These are phyloP conservation scores for Cupressus sempervirens DNA, from an alignment of 75 land plant genomes.

Conservation along the genomic window DNA sequence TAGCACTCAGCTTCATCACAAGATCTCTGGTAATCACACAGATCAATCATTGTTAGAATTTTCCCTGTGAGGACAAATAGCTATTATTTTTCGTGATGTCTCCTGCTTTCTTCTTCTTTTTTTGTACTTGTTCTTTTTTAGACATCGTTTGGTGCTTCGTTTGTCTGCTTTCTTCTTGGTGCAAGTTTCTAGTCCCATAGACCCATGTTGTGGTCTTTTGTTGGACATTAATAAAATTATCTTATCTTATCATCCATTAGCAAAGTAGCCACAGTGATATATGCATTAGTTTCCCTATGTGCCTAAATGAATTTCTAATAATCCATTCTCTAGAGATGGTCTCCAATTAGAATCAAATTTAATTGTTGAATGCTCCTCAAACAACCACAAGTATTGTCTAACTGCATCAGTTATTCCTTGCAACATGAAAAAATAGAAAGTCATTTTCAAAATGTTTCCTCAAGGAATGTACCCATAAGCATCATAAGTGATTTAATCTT, in stretches of 20 bases:
- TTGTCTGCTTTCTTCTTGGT: no score
- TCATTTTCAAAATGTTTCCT: constrained; percentile 8
- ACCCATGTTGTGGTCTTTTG: no score
- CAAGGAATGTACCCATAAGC: constrained; percentile 3
- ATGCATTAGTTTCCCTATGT: constrained; percentile 93
- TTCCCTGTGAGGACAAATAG: no score
- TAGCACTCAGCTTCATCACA: no score
- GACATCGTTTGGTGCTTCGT: no score
- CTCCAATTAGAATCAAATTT: constrained; percentile 93
- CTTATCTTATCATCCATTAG: constrained; percentile 99
- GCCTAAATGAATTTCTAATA: constrained; percentile 96
- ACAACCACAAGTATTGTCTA: constrained; percentile 96
- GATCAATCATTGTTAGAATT: no score
- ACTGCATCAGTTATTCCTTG: constrained; percentile 99
- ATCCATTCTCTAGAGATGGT: constrained; percentile 97
- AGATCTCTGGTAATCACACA: no score
- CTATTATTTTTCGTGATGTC: no score
- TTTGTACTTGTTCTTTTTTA: no score
- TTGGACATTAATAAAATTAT: no score
- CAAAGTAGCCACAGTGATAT: constrained; percentile 94
- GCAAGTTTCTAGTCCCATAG: no score
- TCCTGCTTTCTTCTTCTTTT: no score
- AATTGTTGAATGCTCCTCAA: constrained; percentile 93
- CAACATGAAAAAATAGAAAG: constrained; percentile 2
- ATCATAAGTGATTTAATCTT: background rate